A percentile compares a stretch with the other conserved stretches of the same genome.
Evolutionary conservation across 2,329 filamentous ascomycete species (phyloP).

Genomic region (Botrytis hyacinthi): DNA sequence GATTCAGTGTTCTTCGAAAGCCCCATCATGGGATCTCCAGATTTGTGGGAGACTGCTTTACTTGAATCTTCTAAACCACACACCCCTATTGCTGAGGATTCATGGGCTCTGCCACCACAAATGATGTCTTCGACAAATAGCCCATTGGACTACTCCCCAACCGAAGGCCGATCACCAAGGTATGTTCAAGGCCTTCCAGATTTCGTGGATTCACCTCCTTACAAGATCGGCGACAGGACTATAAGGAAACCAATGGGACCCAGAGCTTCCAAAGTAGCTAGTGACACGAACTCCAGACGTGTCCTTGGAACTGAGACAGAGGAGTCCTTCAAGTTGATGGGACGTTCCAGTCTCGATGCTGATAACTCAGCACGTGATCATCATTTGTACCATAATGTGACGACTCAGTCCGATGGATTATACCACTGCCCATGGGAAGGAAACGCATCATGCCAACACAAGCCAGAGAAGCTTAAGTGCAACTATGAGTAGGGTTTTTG

Average conservation of each 20-base stretch:
- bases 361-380: slow-evolving; percentile 57
- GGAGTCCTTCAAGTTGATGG: slow-evolving; percentile 35
- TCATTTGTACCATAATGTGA: slow-evolving; percentile 67
- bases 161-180: slow-evolving; percentile 37
- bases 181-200: slow-evolving; percentile 35
- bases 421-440: slow-evolving; percentile 91
- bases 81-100: slow-evolving; percentile 29
- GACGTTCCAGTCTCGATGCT: slow-evolving; percentile 36
- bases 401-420: slow-evolving; percentile 66
- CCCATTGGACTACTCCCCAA: slow-evolving; percentile 36
- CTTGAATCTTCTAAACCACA: slow-evolving; percentile 35
- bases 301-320: slow-evolving; percentile 33
- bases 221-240: slow-evolving; percentile 33
- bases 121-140: slow-evolving; percentile 33
- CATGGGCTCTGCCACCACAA: slow-evolving; percentile 30
- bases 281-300: slow-evolving; percentile 30
- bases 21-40: slow-evolving; percentile 27
- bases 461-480: slow-evolving; percentile 95
- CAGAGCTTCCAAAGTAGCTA: slow-evolving; percentile 36
- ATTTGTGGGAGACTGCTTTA: slow-evolving; percentile 34
- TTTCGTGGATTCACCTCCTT: slow-evolving; percentile 35
- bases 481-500: slow-evolving; percentile 84
- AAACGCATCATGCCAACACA: slow-evolving; percentile 75
- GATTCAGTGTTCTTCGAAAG: slow-evolving; percentile 33
- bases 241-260: slow-evolving; percentile 36